Percentiles rank a stretch among this genome's conserved stretches.
These are phyloP conservation scores for Wallemia ichthyophaga DNA, from an alignment of 1,284 basidiomycete species.

Conservation along the genomic window DNA sequence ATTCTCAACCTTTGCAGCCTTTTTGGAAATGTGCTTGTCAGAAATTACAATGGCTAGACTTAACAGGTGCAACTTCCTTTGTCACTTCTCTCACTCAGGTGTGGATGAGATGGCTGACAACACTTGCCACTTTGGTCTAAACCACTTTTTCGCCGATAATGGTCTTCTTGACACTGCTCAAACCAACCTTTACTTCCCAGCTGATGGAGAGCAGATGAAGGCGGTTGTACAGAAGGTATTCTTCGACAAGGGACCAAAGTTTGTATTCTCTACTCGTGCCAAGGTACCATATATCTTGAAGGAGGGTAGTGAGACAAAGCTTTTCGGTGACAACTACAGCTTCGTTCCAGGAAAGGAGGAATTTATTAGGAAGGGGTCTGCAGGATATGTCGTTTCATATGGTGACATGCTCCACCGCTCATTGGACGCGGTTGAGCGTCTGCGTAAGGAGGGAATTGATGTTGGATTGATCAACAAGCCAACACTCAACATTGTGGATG, in stretches of 20 bases:
- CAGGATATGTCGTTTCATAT: constrained; percentile 44
- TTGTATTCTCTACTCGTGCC: constrained; percentile 55
- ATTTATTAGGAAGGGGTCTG: constrained; percentile 32
- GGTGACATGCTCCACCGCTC: constrained; percentile 54
- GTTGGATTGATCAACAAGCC: constrained; percentile 59
- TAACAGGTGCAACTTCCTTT: constrained; percentile 53
- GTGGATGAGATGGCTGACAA: constrained; percentile 47
- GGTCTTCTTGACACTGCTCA: constrained; percentile 39
- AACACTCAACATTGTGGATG: constrained; percentile 48
- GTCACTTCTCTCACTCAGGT: constrained; percentile 61
- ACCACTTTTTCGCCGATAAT: constrained; percentile 56
- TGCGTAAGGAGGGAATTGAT: constrained; percentile 34
- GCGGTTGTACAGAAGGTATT: constrained; percentile 43
- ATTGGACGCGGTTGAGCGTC: constrained; percentile 42
- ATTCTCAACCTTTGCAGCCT: constrained; percentile 60
- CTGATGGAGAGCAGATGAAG: constrained; percentile 45
- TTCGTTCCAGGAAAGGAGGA: constrained; percentile 58
- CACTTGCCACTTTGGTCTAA: constrained; percentile 39
- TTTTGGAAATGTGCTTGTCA: constrained; percentile 59
- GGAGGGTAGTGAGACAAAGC: constrained; percentile 29
- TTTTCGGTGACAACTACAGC: constrained; percentile 37
- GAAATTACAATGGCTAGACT: constrained; percentile 62
- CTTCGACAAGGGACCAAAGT: constrained; percentile 48
- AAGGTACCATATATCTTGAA: constrained; percentile 60
- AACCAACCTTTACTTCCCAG: constrained; percentile 55